Conservation (phyloP, 495 filamentous ascomycete genomes). For the Peziza echinospora region DNA sequence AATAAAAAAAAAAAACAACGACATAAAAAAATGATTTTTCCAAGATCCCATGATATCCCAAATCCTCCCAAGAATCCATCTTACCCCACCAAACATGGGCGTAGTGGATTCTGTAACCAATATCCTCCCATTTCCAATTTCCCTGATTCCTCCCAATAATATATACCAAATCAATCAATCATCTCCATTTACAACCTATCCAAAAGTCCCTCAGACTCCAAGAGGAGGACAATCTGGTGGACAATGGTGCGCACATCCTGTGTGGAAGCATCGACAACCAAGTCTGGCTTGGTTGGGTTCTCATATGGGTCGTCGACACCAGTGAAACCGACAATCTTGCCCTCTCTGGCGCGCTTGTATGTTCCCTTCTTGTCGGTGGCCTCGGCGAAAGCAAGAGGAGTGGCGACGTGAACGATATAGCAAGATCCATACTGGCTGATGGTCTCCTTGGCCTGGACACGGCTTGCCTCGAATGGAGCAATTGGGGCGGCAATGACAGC, state of each 20-base stretch:
- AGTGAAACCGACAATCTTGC: conserved; percentile 96
- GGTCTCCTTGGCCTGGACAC: conserved; percentile 55
- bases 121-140: too few relatives aligned
- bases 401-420: conserved; percentile 88
- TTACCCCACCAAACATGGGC: too few relatives aligned
- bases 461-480: conserved; percentile 64
- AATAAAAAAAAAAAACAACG: too few relatives aligned
- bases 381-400: conserved; percentile 77
- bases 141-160: too few relatives aligned
- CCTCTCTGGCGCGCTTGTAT: conserved; percentile 60
- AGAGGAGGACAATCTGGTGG: conserved; percentile 84
- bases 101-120: too few relatives aligned
- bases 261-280: conserved; percentile 67
- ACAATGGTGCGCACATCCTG: conserved; percentile 78
- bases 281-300: conserved; percentile 54
- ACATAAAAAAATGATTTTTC: too few relatives aligned
- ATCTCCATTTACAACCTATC: conserved; percentile 24
- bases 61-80: too few relatives aligned
- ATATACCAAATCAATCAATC: too few relatives aligned
- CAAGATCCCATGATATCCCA: too few relatives aligned
- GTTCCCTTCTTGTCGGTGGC: conserved; percentile 86
- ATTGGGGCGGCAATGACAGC: conserved; percentile 97
- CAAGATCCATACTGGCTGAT: conserved; percentile 75
- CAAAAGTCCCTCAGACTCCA: conserved; percentile 74
- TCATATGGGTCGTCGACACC: conserved; percentile 98